Percentiles rank a stretch among this genome's conserved stretches.
Conservation (phyloP, 2,329 filamentous ascomycete genomes). For the Truncatella angustata region DNA sequence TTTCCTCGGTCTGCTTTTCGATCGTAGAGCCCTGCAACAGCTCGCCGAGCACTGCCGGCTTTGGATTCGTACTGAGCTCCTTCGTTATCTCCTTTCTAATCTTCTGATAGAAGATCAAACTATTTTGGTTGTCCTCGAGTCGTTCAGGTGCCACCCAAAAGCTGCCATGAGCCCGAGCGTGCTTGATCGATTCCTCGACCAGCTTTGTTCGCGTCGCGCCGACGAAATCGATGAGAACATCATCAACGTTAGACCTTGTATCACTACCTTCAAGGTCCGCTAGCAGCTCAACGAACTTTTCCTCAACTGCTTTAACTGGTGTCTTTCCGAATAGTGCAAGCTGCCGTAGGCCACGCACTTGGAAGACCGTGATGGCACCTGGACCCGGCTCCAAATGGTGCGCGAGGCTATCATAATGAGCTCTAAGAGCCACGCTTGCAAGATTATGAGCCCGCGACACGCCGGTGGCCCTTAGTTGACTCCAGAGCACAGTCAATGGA, state of each 20-base stretch:
- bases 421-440: not conserved
- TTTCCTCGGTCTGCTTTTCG: too few species aligned
- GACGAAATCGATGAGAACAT: not conserved
- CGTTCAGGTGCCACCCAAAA: not conserved
- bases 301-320: not conserved
- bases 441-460: not conserved
- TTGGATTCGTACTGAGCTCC: too few species aligned
- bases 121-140: not conserved
- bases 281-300: not conserved
- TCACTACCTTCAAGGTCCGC: not conserved
- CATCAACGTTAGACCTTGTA: not conserved
- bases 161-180: not conserved
- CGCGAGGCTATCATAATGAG: not conserved
- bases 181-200: not conserved
- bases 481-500: conserved; percentile 11
- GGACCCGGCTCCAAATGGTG: not conserved
- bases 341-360: not conserved
- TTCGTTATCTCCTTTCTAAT: too few species aligned
- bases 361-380: too few species aligned
- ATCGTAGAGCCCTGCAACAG: too few species aligned
- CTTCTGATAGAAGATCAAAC: too few species aligned
- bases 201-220: not conserved
- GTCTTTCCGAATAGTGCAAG: not conserved
- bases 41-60: too few species aligned
- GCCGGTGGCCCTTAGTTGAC: conserved; percentile 1